Base-by-base conservation (phyloP, 2,329 filamentous ascomycete genomes). In the Metarhizium sp. region DNA sequence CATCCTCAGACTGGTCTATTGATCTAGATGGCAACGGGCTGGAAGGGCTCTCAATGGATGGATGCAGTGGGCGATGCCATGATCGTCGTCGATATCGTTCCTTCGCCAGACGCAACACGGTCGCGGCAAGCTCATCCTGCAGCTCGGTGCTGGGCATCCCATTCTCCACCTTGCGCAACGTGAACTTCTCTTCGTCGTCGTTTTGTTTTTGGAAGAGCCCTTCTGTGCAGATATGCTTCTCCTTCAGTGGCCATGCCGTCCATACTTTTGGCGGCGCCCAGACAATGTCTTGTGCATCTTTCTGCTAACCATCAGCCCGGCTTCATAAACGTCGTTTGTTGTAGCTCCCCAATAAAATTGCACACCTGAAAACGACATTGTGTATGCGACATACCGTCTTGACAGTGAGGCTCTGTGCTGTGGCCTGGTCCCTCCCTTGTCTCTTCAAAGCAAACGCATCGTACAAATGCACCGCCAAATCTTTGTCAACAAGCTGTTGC, bases 181-280 rank as follows among this genome's bases (percentile, higher is more conserved):
- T 83, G 63, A 77, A 82, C 13, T 62, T 65, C 34, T 81, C 78
- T 53, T 79, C 71, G 6, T 75, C 72, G 51, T 81, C 75, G 7
- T 69, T 63, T 7, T 67, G 66, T 58, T 67, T 73, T 60, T 73
- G 75, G 52, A 74, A 67, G 58, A 88, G 78, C 20, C 74, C 73
- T 14, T 76, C 73, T 16, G 74, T 71, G 2, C 88, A 88, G 7
- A 94, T 83, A 30, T 78, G 71, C 7, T 75, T 71, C 4, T 80
- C 75, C 20, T 77, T 76, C 64, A 95, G 68, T 4, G 92, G 92
- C 92, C 92, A 96, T 0, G 91, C 88, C 18, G 88, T 89, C 92
- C 92, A 96, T 4, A 66, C 60, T 57, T 79, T 81, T 0, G 80
- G 75, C 2, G 80, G 80, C 4, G 67, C 68, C 77, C 81, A 85